Evolutionary conservation across 2,329 filamentous ascomycete species (phyloP), one percentile per base, ranked within the genome.

Genomic region (Clonostachys rosea): DNA sequence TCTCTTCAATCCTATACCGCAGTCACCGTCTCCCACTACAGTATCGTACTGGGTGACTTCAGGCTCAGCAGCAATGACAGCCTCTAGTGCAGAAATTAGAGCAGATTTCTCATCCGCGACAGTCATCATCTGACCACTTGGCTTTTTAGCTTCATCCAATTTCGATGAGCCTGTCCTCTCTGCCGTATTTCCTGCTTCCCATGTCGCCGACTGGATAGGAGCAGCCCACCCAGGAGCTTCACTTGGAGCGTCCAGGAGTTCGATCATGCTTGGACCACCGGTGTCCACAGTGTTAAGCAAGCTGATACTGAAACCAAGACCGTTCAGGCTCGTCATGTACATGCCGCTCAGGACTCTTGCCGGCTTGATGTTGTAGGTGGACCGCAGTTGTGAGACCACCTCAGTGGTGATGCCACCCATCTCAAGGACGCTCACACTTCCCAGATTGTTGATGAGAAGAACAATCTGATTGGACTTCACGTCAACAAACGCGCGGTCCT

Each of bases 21-120:
- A 96, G 66, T 96, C 91, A 43, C 91, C 91, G 60, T 96, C 91
- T 40, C 91, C 91, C 20, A 95, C 89, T 12, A 94, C 81, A 0
- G 89, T 94, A 60, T 90, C 87, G 57, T 82, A 90, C 43, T 71
- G 77, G 1, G 86, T 90, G 44, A 90, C 75, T 44, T 88, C 83
- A 2, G 86, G 83, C 61, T 91, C 86, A 2, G 76, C 84, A 0
- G 71, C 74, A 51, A 89, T 77, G 12, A 91, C 69, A 35, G 71
- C 73, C 44, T 85, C 68, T 14, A 90, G 70, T 0, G 75, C 86
- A 13, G 67, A 70, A 17, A 66, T 73, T 34, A 91, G 68, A 5
- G 74, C 73, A 24, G 71, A 64, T 49, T 73, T 77, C 12, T 80
- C 74, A 4, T 64, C 54, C 14, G 55, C 58, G 12, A 74, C 66